Conservation (phyloP, 1,284 basidiomycete genomes). For the Polyporus tsugae region DNA sequence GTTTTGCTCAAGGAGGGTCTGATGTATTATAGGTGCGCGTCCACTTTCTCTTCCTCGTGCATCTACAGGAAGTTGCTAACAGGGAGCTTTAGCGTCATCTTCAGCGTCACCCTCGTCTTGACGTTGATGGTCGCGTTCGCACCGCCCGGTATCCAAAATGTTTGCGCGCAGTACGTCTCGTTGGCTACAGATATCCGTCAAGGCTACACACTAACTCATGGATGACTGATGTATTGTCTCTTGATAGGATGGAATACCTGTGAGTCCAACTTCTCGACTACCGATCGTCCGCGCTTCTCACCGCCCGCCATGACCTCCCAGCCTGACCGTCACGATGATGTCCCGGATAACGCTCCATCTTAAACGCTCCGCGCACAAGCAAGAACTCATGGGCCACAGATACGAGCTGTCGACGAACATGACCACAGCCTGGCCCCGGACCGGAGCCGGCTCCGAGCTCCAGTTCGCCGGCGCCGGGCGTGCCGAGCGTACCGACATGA, state of each 20-base stretch:
- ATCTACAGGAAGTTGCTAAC: background rate
- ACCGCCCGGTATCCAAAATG: constrained; percentile 54
- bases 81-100: constrained; percentile 52
- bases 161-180: constrained; percentile 60
- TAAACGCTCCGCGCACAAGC: constrained; percentile 26
- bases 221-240: background rate
- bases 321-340: constrained; percentile 57
- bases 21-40: constrained; percentile 58
- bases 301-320: background rate
- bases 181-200: too few species aligned
- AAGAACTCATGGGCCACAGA: background rate
- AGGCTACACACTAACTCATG: background rate
- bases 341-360: constrained; percentile 59
- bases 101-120: constrained; percentile 57
- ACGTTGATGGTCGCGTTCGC: constrained; percentile 60
- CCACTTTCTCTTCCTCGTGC: too few species aligned
- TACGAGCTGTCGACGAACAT: constrained; percentile 7
- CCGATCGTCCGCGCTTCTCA: too few species aligned
- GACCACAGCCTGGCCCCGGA: background rate
- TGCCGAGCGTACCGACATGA: background rate
- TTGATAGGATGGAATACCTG: constrained; percentile 56
- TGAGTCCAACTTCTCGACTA: constrained; percentile 38
- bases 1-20: constrained; percentile 62
- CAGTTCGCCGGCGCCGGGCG: background rate
- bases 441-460: background rate